Base-by-base conservation (phyloP, 208 protist species). In the Leishmania braziliensis region DNA sequence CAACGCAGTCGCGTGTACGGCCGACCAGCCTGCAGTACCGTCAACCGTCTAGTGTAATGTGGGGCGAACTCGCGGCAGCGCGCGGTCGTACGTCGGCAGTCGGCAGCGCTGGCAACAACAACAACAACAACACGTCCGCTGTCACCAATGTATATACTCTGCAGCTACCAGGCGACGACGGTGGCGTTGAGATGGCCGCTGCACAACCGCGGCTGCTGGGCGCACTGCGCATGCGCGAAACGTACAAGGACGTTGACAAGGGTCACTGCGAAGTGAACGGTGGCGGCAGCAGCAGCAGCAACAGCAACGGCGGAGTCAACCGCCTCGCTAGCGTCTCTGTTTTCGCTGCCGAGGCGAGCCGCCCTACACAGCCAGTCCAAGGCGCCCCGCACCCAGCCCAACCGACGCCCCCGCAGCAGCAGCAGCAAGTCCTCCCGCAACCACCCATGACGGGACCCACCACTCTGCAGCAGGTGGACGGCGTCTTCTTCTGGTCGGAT, bases 161-260 rank as follows among this genome's bases (percentile, higher is more conserved):
- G 20, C 87, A 93, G 43, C 68, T 97, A 8, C 89, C 90, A 8
- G 88, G 87, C 69, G 92, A 97, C 81, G 88, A 92, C 56, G 94
- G 94, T 23, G 92, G 94, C 18, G 86, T 94, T 60, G 93, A 95
- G 84, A 93, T 97, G 92, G 81, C 86, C 20, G 83, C 86, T 54
- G 91, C 91, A 78, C 88, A 88, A 36, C 69, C 78, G 16, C 71
- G 86, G 18, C 84, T 97, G n/a, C 78, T 81, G 33, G 76, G 77
- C 14, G 89, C 89, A 4, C 50, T 95, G 33, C 69, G 75, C 14
- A 81, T 95, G 80, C 92, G 94, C 5, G 89, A 92, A 39, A 81
- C 76, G 54, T 97, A 96, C 82, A 95, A 97, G 63, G 72, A 72
- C 5, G 75, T 91, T 9, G 91, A 96, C 77, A 94, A 95, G 76